Base-by-base conservation (phyloP, 345 rosid species). In the Populus ilicifolia region DNA sequence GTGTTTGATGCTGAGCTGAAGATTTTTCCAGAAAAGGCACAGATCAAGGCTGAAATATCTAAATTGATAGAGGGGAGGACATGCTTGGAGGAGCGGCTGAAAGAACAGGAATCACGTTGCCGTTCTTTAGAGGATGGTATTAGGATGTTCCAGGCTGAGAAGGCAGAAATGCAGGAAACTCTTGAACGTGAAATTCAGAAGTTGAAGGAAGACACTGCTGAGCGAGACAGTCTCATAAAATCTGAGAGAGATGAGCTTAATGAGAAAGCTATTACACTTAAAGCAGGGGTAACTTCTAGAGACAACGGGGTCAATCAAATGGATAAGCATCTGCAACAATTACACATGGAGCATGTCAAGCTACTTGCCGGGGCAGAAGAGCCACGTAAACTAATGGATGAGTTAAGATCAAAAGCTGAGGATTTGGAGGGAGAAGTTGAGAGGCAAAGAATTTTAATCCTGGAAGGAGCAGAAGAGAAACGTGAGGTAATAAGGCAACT, bases 371-470 rank as follows among this genome's bases (percentile, higher is more conserved):
- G 76, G 61, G 82, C 87, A 5, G 85, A 80, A 65, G 70, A 11
- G 10, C 86, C 79, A 18, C 72, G 68, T 77, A 86, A 78, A 81
- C 74, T 76, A 61, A 81, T 62, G 23, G 85, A 75, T 33, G 86
- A 88, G 46, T 71, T 88, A 20, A 89, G 72, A 74, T 65, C 16
- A 30, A 86, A 81, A 71, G 86, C 82, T 14, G 70, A 81, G 69
- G 87, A 86, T 30, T 82, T 93, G 36, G 90, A 88, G 84, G 81
- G 77, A 43, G 91, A 88, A 81, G 89, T 83, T 8, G 85, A 76
- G 27, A 79, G 69, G 68, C 85, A 79, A 70, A 75, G 70, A 16
- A 48, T 9, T 5, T 25, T 18, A 44, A 76, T 83, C 10, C 4
- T 27, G 77, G 80, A 76, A 76, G 77, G 72, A 48, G 85, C 71